phyloP scores from a whole-genome alignment of 352 stramenopile species.

The Globisporangium yorkense region DNA sequence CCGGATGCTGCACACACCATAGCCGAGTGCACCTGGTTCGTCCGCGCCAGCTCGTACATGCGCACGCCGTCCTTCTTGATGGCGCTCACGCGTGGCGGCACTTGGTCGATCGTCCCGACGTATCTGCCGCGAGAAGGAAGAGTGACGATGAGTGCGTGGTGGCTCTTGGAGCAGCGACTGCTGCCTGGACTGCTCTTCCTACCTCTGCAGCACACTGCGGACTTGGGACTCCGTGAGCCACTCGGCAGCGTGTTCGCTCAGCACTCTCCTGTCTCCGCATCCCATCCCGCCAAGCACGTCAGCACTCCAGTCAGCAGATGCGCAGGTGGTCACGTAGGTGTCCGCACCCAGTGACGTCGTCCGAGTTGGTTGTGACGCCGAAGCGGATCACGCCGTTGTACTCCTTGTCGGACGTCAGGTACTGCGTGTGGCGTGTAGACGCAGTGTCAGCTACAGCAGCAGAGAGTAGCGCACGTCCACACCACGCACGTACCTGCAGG shows the following conservation, averaged over 20 bases:
- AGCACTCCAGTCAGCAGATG: neutral
- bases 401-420: conserved; percentile 62
- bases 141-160: neutral
- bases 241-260: conserved; percentile 40
- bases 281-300: neutral
- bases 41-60: conserved; percentile 68
- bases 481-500: conserved; percentile 36
- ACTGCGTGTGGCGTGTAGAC: conserved; percentile 19
- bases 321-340: neutral
- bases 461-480: neutral
- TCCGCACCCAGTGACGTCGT: conserved; percentile 73
- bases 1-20: neutral
- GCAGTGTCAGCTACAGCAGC: neutral
- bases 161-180: neutral
- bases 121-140: conserved; percentile 33
- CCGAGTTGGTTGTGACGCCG: conserved; percentile 69
- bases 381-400: conserved; percentile 73
- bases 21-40: conserved; percentile 32
- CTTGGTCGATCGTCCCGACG: conserved; percentile 66
- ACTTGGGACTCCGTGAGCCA: conserved; percentile 48
- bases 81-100: conserved; percentile 73
- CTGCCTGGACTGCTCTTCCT: neutral
- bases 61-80: conserved; percentile 74
- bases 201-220: conserved; percentile 40
- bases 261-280: conserved; percentile 24